Conservation (phyloP, 441 rosid species). For the Daphne laureola region DNA sequence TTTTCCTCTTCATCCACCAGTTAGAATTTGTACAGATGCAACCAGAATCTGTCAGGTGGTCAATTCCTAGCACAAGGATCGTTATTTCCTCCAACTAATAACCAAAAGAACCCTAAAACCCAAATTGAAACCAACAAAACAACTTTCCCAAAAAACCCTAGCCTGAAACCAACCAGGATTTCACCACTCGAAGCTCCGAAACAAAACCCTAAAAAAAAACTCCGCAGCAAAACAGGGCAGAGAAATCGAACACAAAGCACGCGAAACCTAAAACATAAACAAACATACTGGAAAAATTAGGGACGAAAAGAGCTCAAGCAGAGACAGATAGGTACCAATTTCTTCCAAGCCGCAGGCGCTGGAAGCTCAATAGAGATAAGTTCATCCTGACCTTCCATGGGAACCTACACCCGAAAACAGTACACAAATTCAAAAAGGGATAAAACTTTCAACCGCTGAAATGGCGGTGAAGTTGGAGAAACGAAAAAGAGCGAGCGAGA, state of each 20-base stretch:
- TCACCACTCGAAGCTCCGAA: conserved; percentile 5
- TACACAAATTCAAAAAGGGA: not conserved
- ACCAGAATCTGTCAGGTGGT: too few relatives aligned
- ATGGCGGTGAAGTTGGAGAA: too few relatives aligned
- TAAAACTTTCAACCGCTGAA: too few relatives aligned
- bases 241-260: conserved; percentile 10
- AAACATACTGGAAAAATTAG: conserved; percentile 1
- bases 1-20: not conserved
- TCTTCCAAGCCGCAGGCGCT: conserved; percentile 90
- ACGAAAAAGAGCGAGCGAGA: too few relatives aligned
- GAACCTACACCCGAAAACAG: conserved; percentile 10
- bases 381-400: conserved; percentile 56
- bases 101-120: conserved; percentile 15
- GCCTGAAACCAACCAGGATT: conserved; percentile 3
- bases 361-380: conserved; percentile 83
- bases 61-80: too few relatives aligned
- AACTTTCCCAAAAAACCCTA: not conserved
- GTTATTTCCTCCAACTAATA: not conserved
- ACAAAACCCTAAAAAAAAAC: conserved; percentile 3
- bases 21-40: not conserved
- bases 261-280: conserved; percentile 3
- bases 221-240: conserved; percentile 6
- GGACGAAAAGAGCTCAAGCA: conserved; percentile 1
- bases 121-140: conserved; percentile 10
- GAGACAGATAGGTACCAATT: conserved; percentile 42